phyloP scores from a whole-genome alignment of 2,329 filamentous ascomycete species.

The Xylariaceae sp. region DNA sequence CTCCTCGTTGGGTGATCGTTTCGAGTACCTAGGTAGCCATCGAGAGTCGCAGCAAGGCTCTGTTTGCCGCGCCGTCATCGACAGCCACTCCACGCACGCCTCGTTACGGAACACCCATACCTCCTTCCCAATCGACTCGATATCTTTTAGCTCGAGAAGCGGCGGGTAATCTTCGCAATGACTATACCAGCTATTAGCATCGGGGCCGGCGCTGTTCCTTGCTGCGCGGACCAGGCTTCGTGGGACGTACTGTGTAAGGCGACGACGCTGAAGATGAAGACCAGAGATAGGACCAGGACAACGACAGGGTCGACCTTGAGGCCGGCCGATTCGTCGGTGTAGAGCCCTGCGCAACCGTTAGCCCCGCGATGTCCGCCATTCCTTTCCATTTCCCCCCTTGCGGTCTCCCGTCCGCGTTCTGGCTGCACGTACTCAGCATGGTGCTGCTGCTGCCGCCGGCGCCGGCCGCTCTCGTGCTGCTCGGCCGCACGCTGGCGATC shows the following conservation, averaged over 20 bases:
- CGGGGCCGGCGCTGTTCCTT: background rate
- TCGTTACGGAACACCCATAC: too few relatives aligned
- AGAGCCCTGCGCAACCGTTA: constrained; percentile 56
- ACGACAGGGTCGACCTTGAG: constrained; percentile 98
- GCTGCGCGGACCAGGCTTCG: background rate
- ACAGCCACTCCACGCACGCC: constrained; percentile 4
- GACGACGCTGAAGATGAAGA: constrained; percentile 98
- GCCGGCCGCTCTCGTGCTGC: constrained; percentile 85
- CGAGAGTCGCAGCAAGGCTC: constrained; percentile 17
- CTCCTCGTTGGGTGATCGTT: too few relatives aligned
- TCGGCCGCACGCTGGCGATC: constrained; percentile 85
- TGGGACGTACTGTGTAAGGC: constrained; percentile 79
- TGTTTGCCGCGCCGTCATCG: constrained; percentile 16
- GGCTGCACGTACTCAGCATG: constrained; percentile 90
- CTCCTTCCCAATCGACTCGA: constrained; percentile 1
- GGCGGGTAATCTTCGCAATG: constrained; percentile 89
- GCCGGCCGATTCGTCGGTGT: constrained; percentile 96
- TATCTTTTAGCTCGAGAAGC: constrained; percentile 58
- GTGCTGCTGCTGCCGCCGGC: constrained; percentile 95
- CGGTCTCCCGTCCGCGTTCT: too few relatives aligned
- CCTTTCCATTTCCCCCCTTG: constrained; percentile 8
- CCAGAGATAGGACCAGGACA: constrained; percentile 88
- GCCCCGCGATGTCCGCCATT: constrained; percentile 2
- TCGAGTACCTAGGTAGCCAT: constrained; percentile 4
- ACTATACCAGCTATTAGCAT: constrained; percentile 44